These are phyloP conservation scores for Colletotrichum tabaci DNA, from an alignment of 2,329 filamentous ascomycete species.

Conservation along the genomic window DNA sequence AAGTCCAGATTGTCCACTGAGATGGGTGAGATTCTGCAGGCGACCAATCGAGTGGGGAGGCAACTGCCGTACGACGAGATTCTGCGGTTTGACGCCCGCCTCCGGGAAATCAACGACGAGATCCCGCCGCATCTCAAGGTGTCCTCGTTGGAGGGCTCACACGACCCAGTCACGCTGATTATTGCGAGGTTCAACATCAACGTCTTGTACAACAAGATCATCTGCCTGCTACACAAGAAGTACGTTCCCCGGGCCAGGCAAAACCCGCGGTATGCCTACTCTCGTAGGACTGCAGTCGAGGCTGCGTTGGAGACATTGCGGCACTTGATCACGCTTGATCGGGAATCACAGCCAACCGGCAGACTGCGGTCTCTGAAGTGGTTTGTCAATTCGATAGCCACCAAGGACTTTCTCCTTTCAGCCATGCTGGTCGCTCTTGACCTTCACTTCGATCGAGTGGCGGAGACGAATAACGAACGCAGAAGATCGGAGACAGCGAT, in stretches of 20 bases:
- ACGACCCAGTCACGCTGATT: conserved; percentile 87
- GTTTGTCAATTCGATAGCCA: conserved; percentile 84
- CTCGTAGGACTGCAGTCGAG: conserved; percentile 86
- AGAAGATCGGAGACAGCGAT: conserved; percentile 61
- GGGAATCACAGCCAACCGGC: conserved; percentile 80
- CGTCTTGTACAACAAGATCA: conserved; percentile 88
- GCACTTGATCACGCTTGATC: conserved; percentile 82
- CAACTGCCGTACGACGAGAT: conserved; percentile 75
- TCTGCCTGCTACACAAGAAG: conserved; percentile 90
- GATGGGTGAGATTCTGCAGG: conserved; percentile 80
- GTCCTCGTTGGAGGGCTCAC: conserved; percentile 80
- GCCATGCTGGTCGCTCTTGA: conserved; percentile 89
- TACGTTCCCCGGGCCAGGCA: conserved; percentile 85
- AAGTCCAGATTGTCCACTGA: conserved; percentile 79
- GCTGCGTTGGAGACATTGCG: conserved; percentile 86
- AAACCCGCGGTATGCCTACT: conserved; percentile 87
- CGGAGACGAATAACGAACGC: conserved; percentile 57
- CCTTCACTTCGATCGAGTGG: conserved; percentile 77
- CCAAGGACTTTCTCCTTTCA: conserved; percentile 88
- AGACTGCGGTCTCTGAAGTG: conserved; percentile 81
- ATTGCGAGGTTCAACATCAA: conserved; percentile 89
- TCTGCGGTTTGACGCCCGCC: conserved; percentile 71
- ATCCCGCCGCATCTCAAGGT: conserved; percentile 87
- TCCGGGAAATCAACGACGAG: conserved; percentile 74
- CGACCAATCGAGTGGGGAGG: conserved; percentile 69